Percentiles rank a stretch among this genome's conserved stretches.
Conservation (phyloP, 441 rosid species). For the Eutrema salsugineum region DNA sequence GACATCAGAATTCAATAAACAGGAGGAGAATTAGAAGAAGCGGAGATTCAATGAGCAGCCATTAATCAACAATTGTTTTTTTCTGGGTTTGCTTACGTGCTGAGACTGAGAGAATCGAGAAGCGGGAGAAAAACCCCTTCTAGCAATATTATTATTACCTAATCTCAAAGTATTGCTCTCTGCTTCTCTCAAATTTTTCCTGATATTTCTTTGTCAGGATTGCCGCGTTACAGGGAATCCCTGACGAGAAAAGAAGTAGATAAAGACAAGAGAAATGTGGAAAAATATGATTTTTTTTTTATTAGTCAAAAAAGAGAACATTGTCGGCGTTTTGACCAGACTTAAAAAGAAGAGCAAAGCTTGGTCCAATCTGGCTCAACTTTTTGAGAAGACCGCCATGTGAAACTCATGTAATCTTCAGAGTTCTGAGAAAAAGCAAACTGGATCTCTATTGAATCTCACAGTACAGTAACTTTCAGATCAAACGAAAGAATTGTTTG, state of each 20-base stretch:
- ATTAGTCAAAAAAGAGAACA: slow-evolving; percentile 7
- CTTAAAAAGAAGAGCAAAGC: neutral
- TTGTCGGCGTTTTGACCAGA: slow-evolving; percentile 28
- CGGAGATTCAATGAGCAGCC: neutral
- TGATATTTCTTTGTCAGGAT: slow-evolving; percentile 11
- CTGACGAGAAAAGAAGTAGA: slow-evolving; percentile 23
- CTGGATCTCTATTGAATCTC: neutral
- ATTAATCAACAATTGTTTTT: neutral
- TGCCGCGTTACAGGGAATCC: slow-evolving; percentile 35
- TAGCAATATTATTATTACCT: neutral
- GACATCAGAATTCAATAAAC: neutral
- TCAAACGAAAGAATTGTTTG: neutral
- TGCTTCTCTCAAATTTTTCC: neutral
- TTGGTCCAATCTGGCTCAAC: slow-evolving; percentile 19
- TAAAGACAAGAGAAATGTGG: slow-evolving; percentile 20
- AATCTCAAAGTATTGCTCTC: slow-evolving; percentile 4
- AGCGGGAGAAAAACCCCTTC: neutral
- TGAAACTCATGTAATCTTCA: neutral
- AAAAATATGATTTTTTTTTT: slow-evolving; percentile 11
- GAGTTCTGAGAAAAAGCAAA: neutral
- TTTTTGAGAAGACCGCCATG: neutral
- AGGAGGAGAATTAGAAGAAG: neutral
- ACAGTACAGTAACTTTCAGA: neutral
- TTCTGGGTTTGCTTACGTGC: neutral
- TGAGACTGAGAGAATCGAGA: neutral